phyloP scores from a whole-genome alignment of 2,329 filamentous ascomycete species.

The Diaporthe longicolla region DNA sequence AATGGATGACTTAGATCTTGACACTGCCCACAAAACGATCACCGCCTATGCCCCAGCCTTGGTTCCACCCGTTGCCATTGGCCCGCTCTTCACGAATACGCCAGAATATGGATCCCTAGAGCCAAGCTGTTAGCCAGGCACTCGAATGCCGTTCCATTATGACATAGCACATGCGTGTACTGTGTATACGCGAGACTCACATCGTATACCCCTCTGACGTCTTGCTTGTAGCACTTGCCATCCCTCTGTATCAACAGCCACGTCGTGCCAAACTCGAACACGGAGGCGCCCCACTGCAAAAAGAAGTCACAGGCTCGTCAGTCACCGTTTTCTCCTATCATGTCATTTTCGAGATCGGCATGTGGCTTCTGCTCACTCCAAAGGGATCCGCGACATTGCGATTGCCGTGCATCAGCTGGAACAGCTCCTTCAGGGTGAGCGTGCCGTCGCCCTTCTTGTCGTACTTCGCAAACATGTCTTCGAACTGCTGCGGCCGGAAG shows the following conservation, averaged over 20 bases:
- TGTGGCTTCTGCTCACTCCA: conserved; percentile 53
- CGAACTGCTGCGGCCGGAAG: conserved; percentile 64
- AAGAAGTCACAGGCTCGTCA: conserved; percentile 9
- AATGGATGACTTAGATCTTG: conserved; percentile 1
- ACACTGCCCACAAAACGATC: neutral
- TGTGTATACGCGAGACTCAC: neutral
- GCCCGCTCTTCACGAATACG: conserved; percentile 15
- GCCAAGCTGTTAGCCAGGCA: no score
- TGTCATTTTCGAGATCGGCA: neutral
- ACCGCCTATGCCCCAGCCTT: conserved; percentile 20
- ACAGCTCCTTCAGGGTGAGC: conserved; percentile 55
- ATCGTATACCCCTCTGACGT: conserved; percentile 3
- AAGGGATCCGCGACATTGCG: conserved; percentile 59
- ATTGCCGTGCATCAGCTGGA: conserved; percentile 56
- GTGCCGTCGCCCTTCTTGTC: conserved; percentile 54
- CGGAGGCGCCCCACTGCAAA: conserved; percentile 43
- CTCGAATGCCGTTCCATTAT: no score
- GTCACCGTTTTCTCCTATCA: neutral
- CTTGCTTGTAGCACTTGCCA: conserved; percentile 70
- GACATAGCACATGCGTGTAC: no score
- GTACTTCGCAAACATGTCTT: conserved; percentile 66
- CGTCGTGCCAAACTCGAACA: conserved; percentile 59
- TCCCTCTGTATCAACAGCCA: conserved; percentile 69
- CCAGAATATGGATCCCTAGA: conserved; percentile 19
- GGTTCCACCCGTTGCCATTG: neutral